Base-by-base conservation (phyloP, 208 protist species). In the Blechomonas ayalai region DNA sequence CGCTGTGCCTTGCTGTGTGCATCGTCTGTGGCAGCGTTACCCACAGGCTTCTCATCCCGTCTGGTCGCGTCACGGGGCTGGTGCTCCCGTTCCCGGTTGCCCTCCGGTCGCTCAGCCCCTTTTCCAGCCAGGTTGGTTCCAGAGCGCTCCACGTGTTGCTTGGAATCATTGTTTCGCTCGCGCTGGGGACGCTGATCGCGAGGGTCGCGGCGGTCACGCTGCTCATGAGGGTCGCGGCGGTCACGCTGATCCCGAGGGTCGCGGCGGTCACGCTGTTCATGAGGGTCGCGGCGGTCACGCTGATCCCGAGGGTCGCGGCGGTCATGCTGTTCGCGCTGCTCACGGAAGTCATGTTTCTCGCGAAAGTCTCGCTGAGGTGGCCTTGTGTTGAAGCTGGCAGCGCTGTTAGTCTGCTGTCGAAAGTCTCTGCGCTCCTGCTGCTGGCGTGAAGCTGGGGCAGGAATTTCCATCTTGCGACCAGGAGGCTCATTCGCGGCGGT, bases 301-400 rank as follows among this genome's bases (percentile, higher is more conserved):
- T 32, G 41, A 37, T 55, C 48, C 25, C 55, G 45, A 24, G 67
- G 59, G 12, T 53, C 52, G 20, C 65, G 65, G 27, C 47, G 56
- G 38, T 49, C 49, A 32, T 43, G 44, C 16, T 56, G 52, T 25
- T 45, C 36, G 0, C 44, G 33, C 18, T 52, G 3, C n/a, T 49
- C 26, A 20, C 39, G 32, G 24, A 20, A 46, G 29, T 38, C 52
- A 18, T 50, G 31, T 20, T 52, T 54, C 26, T 58, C 47, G 15
- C 51, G 42, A 41, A 27, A 10, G n/a, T n/a, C n/a, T n/a, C n/a
- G n/a, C n/a, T n/a, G n/a, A n/a, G n/a, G n/a, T n/a, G n/a, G n/a
- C n/a, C n/a, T n/a, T n/a, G n/a, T n/a, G n/a, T n/a, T n/a, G n/a
- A n/a, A n/a, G n/a, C n/a, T n/a, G n/a, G n/a, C n/a, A n/a, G n/a